phyloP scores from a whole-genome alignment of 2,329 filamentous ascomycete species.

The Cercospora nicotianae region DNA sequence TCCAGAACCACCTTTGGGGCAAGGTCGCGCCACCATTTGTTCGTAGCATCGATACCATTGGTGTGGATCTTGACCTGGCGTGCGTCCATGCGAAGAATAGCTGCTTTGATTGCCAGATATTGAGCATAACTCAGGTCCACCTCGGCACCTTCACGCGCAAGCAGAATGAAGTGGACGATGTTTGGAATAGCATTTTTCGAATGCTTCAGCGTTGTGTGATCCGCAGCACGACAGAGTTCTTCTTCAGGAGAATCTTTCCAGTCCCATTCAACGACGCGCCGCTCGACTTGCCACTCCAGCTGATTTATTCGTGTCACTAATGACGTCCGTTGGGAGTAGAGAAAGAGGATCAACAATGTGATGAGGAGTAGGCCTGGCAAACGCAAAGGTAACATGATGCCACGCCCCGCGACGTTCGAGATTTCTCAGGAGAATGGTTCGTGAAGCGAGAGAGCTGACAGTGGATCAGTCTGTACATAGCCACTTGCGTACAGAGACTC shows the following conservation, averaged over 20 bases:
- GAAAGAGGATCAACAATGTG: background rate
- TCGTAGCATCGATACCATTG: background rate
- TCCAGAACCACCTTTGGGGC: slow-evolving; percentile 8
- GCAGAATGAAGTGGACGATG: slow-evolving; percentile 20
- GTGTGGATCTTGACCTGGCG: slow-evolving; percentile 18
- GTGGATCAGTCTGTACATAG: background rate
- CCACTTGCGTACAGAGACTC: background rate
- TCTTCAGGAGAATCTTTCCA: slow-evolving; percentile 8
- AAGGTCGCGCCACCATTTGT: slow-evolving; percentile 15
- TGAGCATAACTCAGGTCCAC: slow-evolving; percentile 19
- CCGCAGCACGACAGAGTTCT: slow-evolving; percentile 12
- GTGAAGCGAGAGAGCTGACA: background rate
- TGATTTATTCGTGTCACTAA: background rate
- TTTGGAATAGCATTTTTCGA: slow-evolving; percentile 12
- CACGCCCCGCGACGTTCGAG: background rate
- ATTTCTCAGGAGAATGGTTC: background rate
- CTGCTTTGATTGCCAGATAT: slow-evolving; percentile 23
- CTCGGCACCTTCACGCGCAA: slow-evolving; percentile 11
- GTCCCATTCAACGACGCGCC: background rate
- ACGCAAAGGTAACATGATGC: background rate
- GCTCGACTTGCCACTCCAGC: background rate
- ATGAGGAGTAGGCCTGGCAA: background rate
- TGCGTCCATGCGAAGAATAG: slow-evolving; percentile 17
- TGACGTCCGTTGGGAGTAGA: background rate
- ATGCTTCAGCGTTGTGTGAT: background rate